phyloP scores from a whole-genome alignment of 768 basidiomycete species.

The Pleurotus tuber-regium region DNA sequence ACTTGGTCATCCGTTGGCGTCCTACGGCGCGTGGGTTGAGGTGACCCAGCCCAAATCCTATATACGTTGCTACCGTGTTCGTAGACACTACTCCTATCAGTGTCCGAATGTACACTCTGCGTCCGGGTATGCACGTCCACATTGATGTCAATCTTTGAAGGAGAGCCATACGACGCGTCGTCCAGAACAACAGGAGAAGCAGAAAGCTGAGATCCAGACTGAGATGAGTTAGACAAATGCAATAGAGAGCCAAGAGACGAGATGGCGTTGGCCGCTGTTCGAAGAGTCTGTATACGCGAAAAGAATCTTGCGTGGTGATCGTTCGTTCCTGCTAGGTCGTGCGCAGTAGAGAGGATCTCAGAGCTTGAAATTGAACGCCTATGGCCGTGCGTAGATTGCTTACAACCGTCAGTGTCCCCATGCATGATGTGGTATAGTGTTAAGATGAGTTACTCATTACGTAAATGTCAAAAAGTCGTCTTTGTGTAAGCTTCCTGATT shows the following conservation, averaged over 20 bases:
- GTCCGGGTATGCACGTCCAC: conserved; percentile 3
- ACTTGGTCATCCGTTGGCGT: neutral
- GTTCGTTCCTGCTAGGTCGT: no score
- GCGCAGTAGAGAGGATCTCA: no score
- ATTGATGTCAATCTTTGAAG: conserved; percentile 3
- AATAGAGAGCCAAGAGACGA: conserved; percentile 1
- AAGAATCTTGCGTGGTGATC: conserved; percentile 3
- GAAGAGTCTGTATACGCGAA: conserved; percentile 5
- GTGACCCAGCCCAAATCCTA: conserved; percentile 5
- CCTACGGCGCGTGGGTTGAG: neutral
- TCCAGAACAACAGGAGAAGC: neutral
- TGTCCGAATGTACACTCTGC: neutral
- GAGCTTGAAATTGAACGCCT: no score
- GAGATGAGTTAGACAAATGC: neutral
- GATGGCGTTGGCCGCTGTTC: conserved; percentile 5
- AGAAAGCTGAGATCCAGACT: neutral
- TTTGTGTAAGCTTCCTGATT: no score
- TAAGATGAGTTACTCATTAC: no score
- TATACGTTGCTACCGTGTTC: neutral
- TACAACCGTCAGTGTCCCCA: no score
- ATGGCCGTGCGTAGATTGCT: no score
- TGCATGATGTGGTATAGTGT: no score
- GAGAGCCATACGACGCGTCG: neutral
- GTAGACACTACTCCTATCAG: neutral
- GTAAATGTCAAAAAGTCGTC: no score